Percentiles rank a stretch among this genome's conserved stretches.
phyloP scores from a whole-genome alignment of 1,139 yeast genomes.

The Pichia sp. region DNA sequence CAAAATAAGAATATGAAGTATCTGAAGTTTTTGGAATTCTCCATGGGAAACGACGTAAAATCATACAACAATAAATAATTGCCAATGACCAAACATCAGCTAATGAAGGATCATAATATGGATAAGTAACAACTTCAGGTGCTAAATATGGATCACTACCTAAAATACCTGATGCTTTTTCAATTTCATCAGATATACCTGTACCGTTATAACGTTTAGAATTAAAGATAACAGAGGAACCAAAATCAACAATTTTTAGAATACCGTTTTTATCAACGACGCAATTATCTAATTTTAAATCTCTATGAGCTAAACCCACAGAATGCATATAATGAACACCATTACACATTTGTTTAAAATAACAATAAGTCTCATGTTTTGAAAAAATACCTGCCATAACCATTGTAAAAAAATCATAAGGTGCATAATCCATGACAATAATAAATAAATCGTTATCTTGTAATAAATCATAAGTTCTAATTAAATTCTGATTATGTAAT shows the following conservation, averaged over 20 bases:
- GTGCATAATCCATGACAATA: conserved; percentile 72
- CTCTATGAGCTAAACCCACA: conserved; percentile 71
- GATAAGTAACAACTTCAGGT: conserved; percentile 54
- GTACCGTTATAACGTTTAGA: conserved; percentile 5
- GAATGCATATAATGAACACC: conserved; percentile 61
- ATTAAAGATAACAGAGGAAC: conserved; percentile 60
- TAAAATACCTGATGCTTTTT: conserved; percentile 57
- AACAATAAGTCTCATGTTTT: conserved; percentile 54
- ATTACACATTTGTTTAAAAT: conserved; percentile 57
- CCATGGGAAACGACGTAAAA: conserved; percentile 72
- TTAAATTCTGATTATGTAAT: conserved; percentile 55
- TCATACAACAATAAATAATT: conserved; percentile 70
- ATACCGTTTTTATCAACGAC: conserved; percentile 59
- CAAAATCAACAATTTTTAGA: conserved; percentile 69
- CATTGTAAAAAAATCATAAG: conserved; percentile 67
- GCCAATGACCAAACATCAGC: conserved; percentile 79
- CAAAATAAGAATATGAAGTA: conserved; percentile 28
- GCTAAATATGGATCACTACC: conserved; percentile 81
- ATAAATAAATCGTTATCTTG: conserved; percentile 46
- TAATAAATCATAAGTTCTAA: conserved; percentile 58
- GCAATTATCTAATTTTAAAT: conserved; percentile 71
- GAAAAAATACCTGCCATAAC: conserved; percentile 70
- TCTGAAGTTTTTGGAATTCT: conserved; percentile 57
- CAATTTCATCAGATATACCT: conserved; percentile 1
- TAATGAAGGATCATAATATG: conserved; percentile 60